These are phyloP conservation scores for Fonsecaea erecta DNA, from an alignment of 2,329 filamentous ascomycete genomes.

Conservation along the genomic window DNA sequence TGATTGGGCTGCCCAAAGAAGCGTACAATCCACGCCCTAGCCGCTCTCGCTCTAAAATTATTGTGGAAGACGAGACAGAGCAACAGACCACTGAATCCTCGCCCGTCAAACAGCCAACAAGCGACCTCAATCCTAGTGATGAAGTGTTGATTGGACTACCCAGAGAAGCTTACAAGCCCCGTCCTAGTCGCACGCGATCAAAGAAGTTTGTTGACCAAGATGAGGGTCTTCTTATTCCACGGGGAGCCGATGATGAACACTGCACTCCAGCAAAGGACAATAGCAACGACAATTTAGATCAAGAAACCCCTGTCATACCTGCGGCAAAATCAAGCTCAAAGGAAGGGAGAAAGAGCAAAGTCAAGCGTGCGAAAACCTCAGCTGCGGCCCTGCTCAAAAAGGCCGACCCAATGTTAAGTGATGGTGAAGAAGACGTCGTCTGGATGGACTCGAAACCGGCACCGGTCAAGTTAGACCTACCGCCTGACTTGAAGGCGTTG, in stretches of 20 bases:
- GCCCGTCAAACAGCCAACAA: conserved; percentile 28
- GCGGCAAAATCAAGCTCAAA: conserved; percentile 27
- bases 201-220: conserved; percentile 29
- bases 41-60: conserved; percentile 32
- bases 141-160: conserved; percentile 37
- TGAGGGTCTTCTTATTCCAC: not conserved
- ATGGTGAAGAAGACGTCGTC: conserved; percentile 37
- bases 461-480: conserved; percentile 35
- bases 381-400: conserved; percentile 32
- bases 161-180: conserved; percentile 37
- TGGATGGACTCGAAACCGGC: conserved; percentile 37
- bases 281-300: not conserved
- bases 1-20: conserved; percentile 38
- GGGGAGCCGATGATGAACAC: not conserved
- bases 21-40: conserved; percentile 38
- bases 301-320: conserved; percentile 4
- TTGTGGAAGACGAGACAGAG: conserved; percentile 19
- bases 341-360: conserved; percentile 35
- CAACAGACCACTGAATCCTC: conserved; percentile 10
- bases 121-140: conserved; percentile 35
- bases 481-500: conserved; percentile 32
- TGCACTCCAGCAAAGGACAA: conserved; percentile 12
- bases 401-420: conserved; percentile 32
- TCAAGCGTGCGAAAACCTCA: conserved; percentile 38
- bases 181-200: conserved; percentile 35